Percentiles rank a stretch among this genome's conserved stretches.
Conservation (phyloP, 129 eudicot genomes). For the Flaveria brownii region DNA sequence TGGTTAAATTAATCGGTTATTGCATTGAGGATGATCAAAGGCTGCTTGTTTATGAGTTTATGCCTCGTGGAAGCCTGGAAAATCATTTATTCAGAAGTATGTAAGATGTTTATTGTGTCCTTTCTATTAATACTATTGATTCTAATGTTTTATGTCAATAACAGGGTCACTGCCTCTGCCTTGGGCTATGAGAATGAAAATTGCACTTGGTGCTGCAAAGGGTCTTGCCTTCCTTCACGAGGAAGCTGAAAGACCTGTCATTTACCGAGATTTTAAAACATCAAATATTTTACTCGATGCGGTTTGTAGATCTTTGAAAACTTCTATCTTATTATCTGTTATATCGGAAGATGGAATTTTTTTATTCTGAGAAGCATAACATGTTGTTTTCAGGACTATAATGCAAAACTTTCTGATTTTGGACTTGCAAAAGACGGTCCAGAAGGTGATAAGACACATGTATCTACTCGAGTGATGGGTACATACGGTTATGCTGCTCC, state of each 20-base stretch:
- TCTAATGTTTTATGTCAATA: not conserved
- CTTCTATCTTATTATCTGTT: not conserved
- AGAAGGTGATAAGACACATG: slow-evolving; percentile 88
- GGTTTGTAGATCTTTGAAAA: slow-evolving; percentile 47
- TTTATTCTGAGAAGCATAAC: not conserved
- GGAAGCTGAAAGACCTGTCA: slow-evolving; percentile 88
- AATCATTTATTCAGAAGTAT: slow-evolving; percentile 94
- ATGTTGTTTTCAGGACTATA: slow-evolving; percentile 57
- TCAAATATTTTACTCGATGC: slow-evolving; percentile 82
- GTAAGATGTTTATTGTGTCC: slow-evolving; percentile 17
- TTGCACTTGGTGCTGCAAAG: slow-evolving; percentile 90
- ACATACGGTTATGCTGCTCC: slow-evolving; percentile 97
- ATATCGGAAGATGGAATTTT: not conserved
- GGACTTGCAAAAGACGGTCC: slow-evolving; percentile 99
- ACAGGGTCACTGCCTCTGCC: slow-evolving; percentile 89
- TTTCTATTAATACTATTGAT: slow-evolving; percentile 3
- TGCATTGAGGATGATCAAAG: slow-evolving; percentile 97
- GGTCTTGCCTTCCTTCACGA: slow-evolving; percentile 97
- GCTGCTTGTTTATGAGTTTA: slow-evolving; percentile 90
- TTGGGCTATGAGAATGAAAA: slow-evolving; percentile 83
- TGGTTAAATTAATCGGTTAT: slow-evolving; percentile 87
- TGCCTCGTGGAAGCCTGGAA: slow-evolving; percentile 98
- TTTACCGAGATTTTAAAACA: slow-evolving; percentile 85
- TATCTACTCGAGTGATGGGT: slow-evolving; percentile 89
- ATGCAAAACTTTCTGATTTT: slow-evolving; percentile 96